Base-by-base conservation (phyloP, 2,329 filamentous ascomycete species). In the Phialophora macrospora region DNA sequence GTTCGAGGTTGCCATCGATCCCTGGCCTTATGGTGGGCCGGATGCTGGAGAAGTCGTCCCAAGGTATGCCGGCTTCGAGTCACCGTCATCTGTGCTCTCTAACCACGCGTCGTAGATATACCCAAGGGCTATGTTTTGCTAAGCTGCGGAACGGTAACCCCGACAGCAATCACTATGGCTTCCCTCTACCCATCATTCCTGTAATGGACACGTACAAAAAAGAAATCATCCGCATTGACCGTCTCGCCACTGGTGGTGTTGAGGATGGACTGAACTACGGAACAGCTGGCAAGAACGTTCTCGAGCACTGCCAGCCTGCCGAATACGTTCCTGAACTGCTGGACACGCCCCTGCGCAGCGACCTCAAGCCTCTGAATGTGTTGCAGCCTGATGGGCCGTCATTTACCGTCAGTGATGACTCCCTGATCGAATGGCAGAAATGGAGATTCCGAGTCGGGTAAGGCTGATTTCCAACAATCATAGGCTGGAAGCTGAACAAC, bases 291-390 rank as follows among this genome's bases (percentile, higher is more conserved):
- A 63, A 80, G 70, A 76, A 82, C 74, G 74, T 81, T 20, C 83
- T 87, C 51, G 78, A 79, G 17, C 84, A 86, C 70, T 85, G 83
- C 72, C 76, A 77, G 32, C 74, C 77, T 5, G 80, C 80, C 0
- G 84, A 87, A 67, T 87, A 86, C 68, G 72, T 80, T 4, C 79
- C 79, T 0, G 79, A 80, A 72, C 76, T 88, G 7, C 78, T 87
- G 11, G 78, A 81, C 20, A 70, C 72, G 1, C 79, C 81, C 1
- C 71, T 80, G 17, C 78, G 86, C 14, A 76, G 80, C 38, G 85
- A 85, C 64, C 72, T 87, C 41, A 92, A 91, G 76, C 90, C 90
- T 4, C 84, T 93, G 73, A 86, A 91, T 70, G 87, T 93, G 58
- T 82, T 87, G 1, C 91, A 93, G 68, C 87, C 87, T 0, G 85